Evolutionary conservation across 2,329 filamentous ascomycete genomes (phyloP).

Genomic region (Xenoacremonium recifei): DNA sequence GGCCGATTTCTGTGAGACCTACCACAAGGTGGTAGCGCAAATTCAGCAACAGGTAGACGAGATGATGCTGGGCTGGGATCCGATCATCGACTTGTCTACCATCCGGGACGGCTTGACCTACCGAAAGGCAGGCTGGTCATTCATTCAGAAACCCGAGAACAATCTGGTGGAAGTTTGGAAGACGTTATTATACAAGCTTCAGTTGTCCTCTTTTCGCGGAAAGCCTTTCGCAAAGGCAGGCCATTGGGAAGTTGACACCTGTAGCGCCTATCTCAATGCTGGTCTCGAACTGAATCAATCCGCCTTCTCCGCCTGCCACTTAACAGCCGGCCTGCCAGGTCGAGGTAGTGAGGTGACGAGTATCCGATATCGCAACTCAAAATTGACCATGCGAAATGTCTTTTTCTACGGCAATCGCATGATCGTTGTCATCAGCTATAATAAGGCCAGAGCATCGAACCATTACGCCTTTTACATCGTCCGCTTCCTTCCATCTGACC

Average conservation of each 20-base stretch:
- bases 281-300: slow-evolving; percentile 1
- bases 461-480: no score
- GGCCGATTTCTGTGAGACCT: background rate
- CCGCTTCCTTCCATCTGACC: no score
- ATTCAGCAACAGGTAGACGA: background rate
- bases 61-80: slow-evolving; percentile 2
- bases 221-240: slow-evolving; percentile 1
- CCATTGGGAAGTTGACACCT: slow-evolving; percentile 1
- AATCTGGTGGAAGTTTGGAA: slow-evolving; percentile 2
- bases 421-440: no score
- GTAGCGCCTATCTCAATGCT: slow-evolving; percentile 2
- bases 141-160: slow-evolving; percentile 4
- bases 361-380: no score
- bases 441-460: no score
- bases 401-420: no score
- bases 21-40: background rate
- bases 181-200: background rate
- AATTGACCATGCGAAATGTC: no score
- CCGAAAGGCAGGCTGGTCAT: slow-evolving; percentile 1
- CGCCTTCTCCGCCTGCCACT: slow-evolving; percentile 1
- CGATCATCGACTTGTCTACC: background rate
- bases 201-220: slow-evolving; percentile 2
- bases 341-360: no score
- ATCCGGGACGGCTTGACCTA: slow-evolving; percentile 4
- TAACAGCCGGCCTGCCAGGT: background rate